Evolutionary conservation across 1,139 yeast species (phyloP), one percentile per base, ranked within the genome.

Genomic region (Saccharomyces uvarum): DNA sequence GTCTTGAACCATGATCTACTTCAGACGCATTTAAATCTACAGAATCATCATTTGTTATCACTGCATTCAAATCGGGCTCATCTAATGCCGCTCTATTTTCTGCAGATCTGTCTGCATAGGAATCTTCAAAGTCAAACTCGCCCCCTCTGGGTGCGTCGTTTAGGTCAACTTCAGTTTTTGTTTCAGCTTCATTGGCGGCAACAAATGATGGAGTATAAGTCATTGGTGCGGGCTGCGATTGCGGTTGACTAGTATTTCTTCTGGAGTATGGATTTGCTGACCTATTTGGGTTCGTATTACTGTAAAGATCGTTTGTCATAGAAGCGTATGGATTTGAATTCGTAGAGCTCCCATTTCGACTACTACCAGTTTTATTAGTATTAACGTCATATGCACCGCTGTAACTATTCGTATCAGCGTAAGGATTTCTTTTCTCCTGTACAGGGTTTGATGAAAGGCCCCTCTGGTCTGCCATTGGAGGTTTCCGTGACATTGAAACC

Each of bases 1-100:
- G 48, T 54, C 58, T 58, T 56, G 53, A 52, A 29, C 54, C 54
- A 38, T 49, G 55, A 50, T 59, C 61, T 29, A 58, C 57, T 21
- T 56, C 52, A 7, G 61, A 53, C 14, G 60, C 65, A 54, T 67
- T 67, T 29, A 67, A 57, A 53, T 69, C 71, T 26, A 61, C 67
- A 8, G 54, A 52, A 47, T 55, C 61, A 4, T 56, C 62, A 9
- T 55, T 58, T 16, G 53, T 53, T 14, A 60, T 49, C 9, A 63
- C 57, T 2, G 62, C 68, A 50, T 64, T 65, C 38, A 64, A 53
- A 48, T 64, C 63, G 8, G 64, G 51, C 33, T 63, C 68, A 48
- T 64, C 67, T 47, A 47, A 24, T 46, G 57, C 58, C 14, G 52
- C 54, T 11, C 53, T 52, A 26, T 56, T 54, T 27, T 51, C 53